Conservation (phyloP, 2,329 filamentous ascomycete species). For the Diaporthe velutina region DNA sequence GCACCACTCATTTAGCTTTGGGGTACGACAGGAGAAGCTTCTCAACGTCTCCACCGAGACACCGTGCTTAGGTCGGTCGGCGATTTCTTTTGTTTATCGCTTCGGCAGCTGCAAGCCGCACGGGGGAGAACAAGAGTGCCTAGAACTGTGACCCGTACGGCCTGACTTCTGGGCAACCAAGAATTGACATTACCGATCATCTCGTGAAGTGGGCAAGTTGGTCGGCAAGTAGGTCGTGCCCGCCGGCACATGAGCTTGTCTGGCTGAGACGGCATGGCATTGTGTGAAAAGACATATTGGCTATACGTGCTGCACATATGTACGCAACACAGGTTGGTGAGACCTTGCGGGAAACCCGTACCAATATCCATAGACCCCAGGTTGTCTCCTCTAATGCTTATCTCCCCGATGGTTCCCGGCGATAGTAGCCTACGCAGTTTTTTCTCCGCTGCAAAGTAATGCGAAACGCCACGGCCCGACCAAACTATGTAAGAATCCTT, state of each 20-base stretch:
- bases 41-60: not conserved
- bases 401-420: not conserved
- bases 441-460: not conserved
- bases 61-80: not conserved
- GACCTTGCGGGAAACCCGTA: not conserved
- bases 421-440: not conserved
- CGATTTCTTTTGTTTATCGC: not conserved
- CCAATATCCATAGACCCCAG: not conserved
- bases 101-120: not conserved
- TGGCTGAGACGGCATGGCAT: not conserved
- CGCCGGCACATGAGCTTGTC: not conserved
- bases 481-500: not conserved
- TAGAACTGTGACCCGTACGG: not conserved
- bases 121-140: not conserved
- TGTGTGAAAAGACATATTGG: not conserved
- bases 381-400: not conserved
- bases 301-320: not conserved
- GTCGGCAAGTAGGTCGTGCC: not conserved
- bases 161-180: not conserved
- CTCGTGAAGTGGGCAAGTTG: not conserved
- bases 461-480: conserved; percentile 6
- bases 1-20: conserved; percentile 12
- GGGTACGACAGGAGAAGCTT: conserved; percentile 12
- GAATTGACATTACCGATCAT: not conserved
- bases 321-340: not conserved